Evolutionary conservation across 2,329 filamentous ascomycete species (phyloP).

Genomic region (Clathrospora elynae): DNA sequence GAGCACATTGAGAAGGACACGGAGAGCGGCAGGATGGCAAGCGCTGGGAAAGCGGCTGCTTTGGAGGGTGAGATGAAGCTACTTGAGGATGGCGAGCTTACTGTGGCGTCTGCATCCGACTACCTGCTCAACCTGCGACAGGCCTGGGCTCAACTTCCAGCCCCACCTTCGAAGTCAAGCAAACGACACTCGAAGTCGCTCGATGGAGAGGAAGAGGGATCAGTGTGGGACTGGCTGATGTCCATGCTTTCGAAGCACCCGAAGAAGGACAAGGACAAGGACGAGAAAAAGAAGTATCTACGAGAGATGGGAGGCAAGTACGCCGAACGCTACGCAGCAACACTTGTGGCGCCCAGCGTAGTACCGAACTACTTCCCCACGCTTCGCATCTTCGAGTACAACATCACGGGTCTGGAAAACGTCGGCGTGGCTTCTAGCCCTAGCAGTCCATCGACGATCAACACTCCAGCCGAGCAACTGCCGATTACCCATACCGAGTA

Average conservation of each 20-base stretch:
- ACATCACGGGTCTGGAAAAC: slow-evolving; percentile 76
- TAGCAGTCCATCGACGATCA: neutral
- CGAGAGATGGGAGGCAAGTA: slow-evolving; percentile 77
- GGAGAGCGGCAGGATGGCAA: slow-evolving; percentile 50
- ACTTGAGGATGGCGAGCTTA: slow-evolving; percentile 58
- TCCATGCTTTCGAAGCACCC: slow-evolving; percentile 14
- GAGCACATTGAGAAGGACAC: slow-evolving; percentile 70
- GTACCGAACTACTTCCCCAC: slow-evolving; percentile 93
- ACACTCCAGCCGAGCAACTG: slow-evolving; percentile 11
- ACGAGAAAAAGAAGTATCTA: slow-evolving; percentile 62
- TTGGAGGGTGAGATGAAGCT: slow-evolving; percentile 38
- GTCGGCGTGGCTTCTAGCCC: slow-evolving; percentile 15
- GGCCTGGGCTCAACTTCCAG: slow-evolving; percentile 77
- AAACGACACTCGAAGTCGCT: slow-evolving; percentile 17
- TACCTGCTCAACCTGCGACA: slow-evolving; percentile 80
- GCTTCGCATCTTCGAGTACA: slow-evolving; percentile 91
- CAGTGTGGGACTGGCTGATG: slow-evolving; percentile 28
- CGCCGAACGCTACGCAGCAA: slow-evolving; percentile 83
- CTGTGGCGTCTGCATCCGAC: slow-evolving; percentile 69
- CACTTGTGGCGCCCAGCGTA: slow-evolving; percentile 81
- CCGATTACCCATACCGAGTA: slow-evolving; percentile 14
- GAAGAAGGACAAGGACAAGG: slow-evolving; percentile 35
- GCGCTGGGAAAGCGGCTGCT: slow-evolving; percentile 19
- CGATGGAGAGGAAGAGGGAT: slow-evolving; percentile 24
- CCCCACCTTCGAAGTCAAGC: slow-evolving; percentile 29